A percentile compares a stretch with the other conserved stretches of the same genome.
phyloP scores from a whole-genome alignment of 306 rosid genomes.

The Hylodesmum podocarpum region DNA sequence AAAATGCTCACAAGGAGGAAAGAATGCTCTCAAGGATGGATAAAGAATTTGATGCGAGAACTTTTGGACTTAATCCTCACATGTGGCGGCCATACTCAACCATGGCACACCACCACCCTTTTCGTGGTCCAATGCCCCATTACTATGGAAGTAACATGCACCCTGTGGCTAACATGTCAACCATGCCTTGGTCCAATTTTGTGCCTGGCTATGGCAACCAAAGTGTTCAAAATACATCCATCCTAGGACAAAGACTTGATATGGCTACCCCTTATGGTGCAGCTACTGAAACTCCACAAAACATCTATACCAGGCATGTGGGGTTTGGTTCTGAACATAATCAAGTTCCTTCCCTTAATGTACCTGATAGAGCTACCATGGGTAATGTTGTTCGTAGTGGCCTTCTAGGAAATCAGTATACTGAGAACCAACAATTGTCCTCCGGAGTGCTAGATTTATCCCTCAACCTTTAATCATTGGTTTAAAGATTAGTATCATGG shows the following conservation, averaged over 20 bases:
- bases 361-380: background rate
- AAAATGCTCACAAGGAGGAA: constrained; percentile 64
- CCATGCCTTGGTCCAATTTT: background rate
- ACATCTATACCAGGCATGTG: too few relatives aligned
- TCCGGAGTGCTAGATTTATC: background rate
- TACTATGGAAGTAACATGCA: background rate
- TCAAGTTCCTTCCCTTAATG: background rate
- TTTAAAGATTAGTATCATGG: background rate
- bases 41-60: background rate
- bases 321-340: background rate
- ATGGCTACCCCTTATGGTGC: background rate
- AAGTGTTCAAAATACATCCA: background rate
- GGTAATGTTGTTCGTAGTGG: background rate
- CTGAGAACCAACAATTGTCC: background rate
- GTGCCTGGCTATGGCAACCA: background rate
- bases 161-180: background rate
- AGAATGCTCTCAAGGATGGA: constrained; percentile 34
- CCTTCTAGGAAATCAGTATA: background rate
- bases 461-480: background rate
- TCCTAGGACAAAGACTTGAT: background rate
- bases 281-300: too few relatives aligned
- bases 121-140: background rate
- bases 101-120: background rate
- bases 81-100: background rate
- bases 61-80: background rate